Percentiles rank a stretch among this genome's conserved stretches.
Conservation (phyloP, 78 protist species). For the Dictyostelium purpureum region DNA sequence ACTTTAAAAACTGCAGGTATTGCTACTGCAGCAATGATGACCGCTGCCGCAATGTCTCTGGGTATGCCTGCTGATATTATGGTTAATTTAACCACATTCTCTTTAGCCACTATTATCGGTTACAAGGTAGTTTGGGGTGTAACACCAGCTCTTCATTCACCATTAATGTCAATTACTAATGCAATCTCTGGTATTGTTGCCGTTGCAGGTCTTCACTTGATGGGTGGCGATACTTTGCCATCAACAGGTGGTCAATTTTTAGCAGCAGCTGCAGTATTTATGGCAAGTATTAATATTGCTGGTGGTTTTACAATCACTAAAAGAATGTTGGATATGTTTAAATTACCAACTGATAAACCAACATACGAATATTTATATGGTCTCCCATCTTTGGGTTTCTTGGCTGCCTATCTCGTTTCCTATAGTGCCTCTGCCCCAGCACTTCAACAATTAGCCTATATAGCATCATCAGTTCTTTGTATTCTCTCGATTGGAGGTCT, state of each 20-base stretch:
- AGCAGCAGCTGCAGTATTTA: constrained; percentile 86
- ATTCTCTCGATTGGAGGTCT: constrained; percentile 69
- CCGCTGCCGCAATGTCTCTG: constrained; percentile 10
- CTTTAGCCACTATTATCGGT: constrained; percentile 91
- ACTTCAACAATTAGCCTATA: constrained; percentile 32
- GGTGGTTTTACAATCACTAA: constrained; percentile 98
- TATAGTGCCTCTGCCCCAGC: constrained; percentile 6
- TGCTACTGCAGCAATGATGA: constrained; percentile 17
- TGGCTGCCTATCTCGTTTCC: constrained; percentile 47
- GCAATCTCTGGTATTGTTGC: constrained; percentile 98
- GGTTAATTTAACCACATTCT: constrained; percentile 83
- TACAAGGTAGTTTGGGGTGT: constrained; percentile 97
- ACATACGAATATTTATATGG: constrained; percentile 60
- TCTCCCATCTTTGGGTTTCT: constrained; percentile 41
- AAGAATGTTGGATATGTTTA: constrained; percentile 98
- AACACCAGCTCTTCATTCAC: constrained; percentile 98
- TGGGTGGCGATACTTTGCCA: constrained; percentile 81
- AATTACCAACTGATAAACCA: constrained; percentile 42
- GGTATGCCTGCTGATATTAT: constrained; percentile 59
- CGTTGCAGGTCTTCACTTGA: constrained; percentile 93
- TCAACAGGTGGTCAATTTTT: constrained; percentile 37
- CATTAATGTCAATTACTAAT: constrained; percentile 98
- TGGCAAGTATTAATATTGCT: constrained; percentile 94
- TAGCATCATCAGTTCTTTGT: constrained; percentile 32
- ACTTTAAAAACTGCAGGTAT: constrained; percentile 24